Conservation (phyloP, 495 filamentous ascomycete species). For the Tuber borchii region DNA sequence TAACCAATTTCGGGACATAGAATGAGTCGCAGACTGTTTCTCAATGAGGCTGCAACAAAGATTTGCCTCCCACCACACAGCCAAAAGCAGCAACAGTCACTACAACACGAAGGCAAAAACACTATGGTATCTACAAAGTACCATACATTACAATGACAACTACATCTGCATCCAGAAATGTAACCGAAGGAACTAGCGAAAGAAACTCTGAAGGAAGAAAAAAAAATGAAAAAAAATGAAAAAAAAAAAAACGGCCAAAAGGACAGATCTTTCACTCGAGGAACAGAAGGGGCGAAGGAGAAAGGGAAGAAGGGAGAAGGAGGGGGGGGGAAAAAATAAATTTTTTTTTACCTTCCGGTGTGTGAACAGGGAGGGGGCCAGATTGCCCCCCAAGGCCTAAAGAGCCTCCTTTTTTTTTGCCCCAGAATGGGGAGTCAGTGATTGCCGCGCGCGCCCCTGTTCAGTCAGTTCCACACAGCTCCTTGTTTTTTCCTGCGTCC, state of each 20-base stretch:
- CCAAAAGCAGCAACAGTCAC: slow-evolving; percentile 27
- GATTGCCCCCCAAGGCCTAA: slow-evolving; percentile 10
- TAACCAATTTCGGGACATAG: slow-evolving; percentile 35
- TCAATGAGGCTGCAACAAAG: slow-evolving; percentile 38
- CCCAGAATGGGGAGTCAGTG: slow-evolving; percentile 27
- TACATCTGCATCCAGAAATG: slow-evolving; percentile 10
- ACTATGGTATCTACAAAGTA: slow-evolving; percentile 6
- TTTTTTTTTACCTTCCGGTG: not conserved
- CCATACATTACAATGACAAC: slow-evolving; percentile 8
- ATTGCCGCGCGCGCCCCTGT: slow-evolving; percentile 29
- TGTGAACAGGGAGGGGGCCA: not conserved
- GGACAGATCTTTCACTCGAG: not conserved
- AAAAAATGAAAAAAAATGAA: slow-evolving; percentile 11
- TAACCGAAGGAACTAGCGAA: slow-evolving; percentile 22
- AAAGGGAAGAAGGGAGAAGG: not conserved
- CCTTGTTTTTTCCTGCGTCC: slow-evolving; percentile 31
- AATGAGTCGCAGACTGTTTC: slow-evolving; percentile 39
- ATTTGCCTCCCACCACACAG: slow-evolving; percentile 38
- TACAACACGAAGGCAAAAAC: slow-evolving; percentile 32
- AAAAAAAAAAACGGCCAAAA: not conserved
- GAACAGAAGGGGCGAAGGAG: not conserved
- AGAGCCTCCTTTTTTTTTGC: slow-evolving; percentile 21
- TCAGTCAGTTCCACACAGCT: slow-evolving; percentile 21
- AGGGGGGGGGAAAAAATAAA: not conserved
- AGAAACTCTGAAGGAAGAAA: slow-evolving; percentile 4